Conservation (phyloP, 495 filamentous ascomycete species). For the Podospora sp. region DNA sequence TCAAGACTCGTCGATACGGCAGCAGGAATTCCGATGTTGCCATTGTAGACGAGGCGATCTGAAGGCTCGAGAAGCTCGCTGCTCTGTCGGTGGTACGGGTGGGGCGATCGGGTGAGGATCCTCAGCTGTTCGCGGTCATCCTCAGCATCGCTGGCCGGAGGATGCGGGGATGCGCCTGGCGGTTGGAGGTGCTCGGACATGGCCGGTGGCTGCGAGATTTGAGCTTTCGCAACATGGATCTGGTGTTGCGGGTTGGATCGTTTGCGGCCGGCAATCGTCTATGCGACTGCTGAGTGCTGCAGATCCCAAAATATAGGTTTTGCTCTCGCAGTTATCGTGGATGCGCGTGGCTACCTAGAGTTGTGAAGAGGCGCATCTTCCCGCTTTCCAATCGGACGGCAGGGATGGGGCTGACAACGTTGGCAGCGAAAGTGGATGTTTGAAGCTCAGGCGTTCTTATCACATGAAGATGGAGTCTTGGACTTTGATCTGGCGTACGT, state of each 20-base stretch:
- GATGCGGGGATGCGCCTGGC: slow-evolving; percentile 18
- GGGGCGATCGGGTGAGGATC: slow-evolving; percentile 70
- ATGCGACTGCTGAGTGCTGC: background rate
- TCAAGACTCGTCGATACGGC: slow-evolving; percentile 22
- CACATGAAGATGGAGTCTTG: slow-evolving; percentile 19
- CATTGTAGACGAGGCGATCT: slow-evolving; percentile 30
- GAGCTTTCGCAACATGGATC: slow-evolving; percentile 23
- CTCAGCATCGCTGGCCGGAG: slow-evolving; percentile 8
- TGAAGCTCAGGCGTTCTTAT: slow-evolving; percentile 14
- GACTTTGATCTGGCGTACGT: background rate
- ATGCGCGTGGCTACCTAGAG: background rate
- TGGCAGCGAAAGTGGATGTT: slow-evolving; percentile 13
- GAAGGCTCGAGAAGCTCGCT: slow-evolving; percentile 52
- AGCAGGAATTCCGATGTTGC: background rate
- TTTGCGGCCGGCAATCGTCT: background rate
- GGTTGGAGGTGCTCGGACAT: slow-evolving; percentile 47
- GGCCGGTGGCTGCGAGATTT: slow-evolving; percentile 24
- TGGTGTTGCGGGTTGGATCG: background rate
- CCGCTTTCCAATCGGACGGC: background rate
- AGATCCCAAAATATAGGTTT: background rate
- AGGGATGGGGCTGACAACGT: background rate
- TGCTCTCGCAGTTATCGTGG: background rate
- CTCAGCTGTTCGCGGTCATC: slow-evolving; percentile 42
- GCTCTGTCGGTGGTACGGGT: slow-evolving; percentile 69
- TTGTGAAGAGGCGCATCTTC: background rate